Evolutionary conservation across 768 basidiomycete species (phyloP).

Genomic region (Suillus ampliporus): DNA sequence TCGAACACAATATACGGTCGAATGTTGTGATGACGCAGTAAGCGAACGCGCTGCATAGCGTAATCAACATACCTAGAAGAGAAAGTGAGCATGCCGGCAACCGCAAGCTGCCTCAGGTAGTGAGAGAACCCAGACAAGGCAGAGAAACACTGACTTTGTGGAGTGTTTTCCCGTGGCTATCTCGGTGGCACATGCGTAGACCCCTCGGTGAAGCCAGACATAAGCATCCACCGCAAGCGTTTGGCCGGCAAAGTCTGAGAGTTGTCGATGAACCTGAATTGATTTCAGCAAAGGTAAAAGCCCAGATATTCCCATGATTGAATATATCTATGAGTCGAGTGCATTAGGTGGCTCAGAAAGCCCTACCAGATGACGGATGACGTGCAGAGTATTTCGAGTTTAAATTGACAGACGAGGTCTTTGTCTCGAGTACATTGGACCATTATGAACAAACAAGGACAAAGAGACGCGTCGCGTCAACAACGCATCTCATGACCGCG

Average conservation of each 20-base stretch:
- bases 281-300: constrained; percentile 89
- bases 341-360: not conserved
- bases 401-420: constrained; percentile 11
- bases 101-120: not conserved
- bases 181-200: constrained; percentile 89
- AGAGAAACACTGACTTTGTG: constrained; percentile 65
- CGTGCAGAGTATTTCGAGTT: not conserved
- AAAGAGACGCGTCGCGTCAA: constrained; percentile 40
- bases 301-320: constrained; percentile 87
- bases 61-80: constrained; percentile 88
- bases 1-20: constrained; percentile 95
- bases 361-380: not conserved
- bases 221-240: constrained; percentile 94
- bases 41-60: constrained; percentile 89
- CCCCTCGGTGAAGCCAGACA: constrained; percentile 90
- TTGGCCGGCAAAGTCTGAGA: constrained; percentile 84
- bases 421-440: constrained; percentile 14
- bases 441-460: constrained; percentile 26
- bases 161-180: constrained; percentile 85
- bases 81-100: constrained; percentile 1
- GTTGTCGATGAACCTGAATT: constrained; percentile 78
- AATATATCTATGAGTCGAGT: not conserved
- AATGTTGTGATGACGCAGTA: constrained; percentile 84
- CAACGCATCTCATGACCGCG: constrained; percentile 1
- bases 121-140: not conserved